Conservation (phyloP, 768 basidiomycete species). For the Leccinum aurantiacum region DNA sequence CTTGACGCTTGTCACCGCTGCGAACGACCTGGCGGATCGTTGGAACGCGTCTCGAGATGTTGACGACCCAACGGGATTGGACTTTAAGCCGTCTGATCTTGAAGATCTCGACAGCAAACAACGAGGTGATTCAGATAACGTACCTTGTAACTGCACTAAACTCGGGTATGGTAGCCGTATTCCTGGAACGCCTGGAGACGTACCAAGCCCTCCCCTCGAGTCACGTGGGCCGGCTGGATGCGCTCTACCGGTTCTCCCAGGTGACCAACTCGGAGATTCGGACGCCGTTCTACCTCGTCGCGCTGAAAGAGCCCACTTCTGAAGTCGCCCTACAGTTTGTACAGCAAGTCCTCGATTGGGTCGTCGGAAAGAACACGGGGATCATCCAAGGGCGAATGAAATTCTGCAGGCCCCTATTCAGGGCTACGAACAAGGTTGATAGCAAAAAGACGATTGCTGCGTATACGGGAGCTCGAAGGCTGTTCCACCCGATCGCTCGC, state of each 20-base stretch:
- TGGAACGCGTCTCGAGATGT: slow-evolving; percentile 49
- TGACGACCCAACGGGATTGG: slow-evolving; percentile 33
- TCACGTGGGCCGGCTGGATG: slow-evolving; percentile 44
- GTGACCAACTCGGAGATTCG: slow-evolving; percentile 53
- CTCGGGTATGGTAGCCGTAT: slow-evolving; percentile 42
- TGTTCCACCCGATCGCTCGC: slow-evolving; percentile 54
- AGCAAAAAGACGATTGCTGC: slow-evolving; percentile 34
- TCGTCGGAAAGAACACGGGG: slow-evolving; percentile 41
- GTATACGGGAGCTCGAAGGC: slow-evolving; percentile 32
- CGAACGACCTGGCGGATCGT: slow-evolving; percentile 50
- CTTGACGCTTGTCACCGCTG: slow-evolving; percentile 48
- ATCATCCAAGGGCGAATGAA: slow-evolving; percentile 55
- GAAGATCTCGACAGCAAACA: slow-evolving; percentile 51
- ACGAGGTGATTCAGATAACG: slow-evolving; percentile 34
- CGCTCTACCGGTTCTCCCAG: slow-evolving; percentile 42
- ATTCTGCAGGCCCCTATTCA: slow-evolving; percentile 51
- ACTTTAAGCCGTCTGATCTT: slow-evolving; percentile 48
- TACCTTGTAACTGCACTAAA: neutral
- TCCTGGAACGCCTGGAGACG: slow-evolving; percentile 52
- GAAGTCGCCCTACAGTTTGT: slow-evolving; percentile 33
- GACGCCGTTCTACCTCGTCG: slow-evolving; percentile 50
- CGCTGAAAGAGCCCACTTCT: slow-evolving; percentile 40
- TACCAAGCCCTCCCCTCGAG: slow-evolving; percentile 42
- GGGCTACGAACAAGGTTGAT: slow-evolving; percentile 39
- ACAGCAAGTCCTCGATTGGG: slow-evolving; percentile 45